A percentile compares a stretch with the other conserved stretches of the same genome.
phyloP scores from a whole-genome alignment of 148 eudicot genomes.

The Camellia japonica region DNA sequence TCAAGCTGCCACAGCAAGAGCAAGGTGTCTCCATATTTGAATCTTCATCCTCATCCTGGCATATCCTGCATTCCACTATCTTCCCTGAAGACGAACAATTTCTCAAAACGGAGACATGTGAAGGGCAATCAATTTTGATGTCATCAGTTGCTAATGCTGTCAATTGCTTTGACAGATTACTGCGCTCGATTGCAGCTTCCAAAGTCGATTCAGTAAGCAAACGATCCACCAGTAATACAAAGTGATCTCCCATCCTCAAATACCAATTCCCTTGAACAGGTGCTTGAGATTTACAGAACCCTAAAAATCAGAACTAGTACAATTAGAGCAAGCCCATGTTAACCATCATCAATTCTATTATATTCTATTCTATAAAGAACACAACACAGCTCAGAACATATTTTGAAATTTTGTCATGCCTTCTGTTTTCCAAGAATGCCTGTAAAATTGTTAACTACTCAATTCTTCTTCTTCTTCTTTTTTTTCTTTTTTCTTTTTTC shows the following conservation, averaged over 20 bases:
- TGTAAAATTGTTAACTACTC: no score
- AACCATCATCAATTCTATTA: no score
- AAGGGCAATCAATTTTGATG: constrained; percentile 27
- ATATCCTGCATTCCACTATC: constrained; percentile 87
- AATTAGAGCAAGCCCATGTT: not conserved
- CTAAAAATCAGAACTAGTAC: not conserved
- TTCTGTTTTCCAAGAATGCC: no score
- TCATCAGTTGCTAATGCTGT: constrained; percentile 26
- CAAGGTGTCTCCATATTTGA: constrained; percentile 93
- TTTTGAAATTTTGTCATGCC: no score
- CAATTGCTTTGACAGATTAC: constrained; percentile 35
- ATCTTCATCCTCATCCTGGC: constrained; percentile 88
- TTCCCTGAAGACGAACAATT: constrained; percentile 48
- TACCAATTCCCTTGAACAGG: not conserved
- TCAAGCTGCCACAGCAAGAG: constrained; percentile 93
- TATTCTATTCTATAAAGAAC: no score
- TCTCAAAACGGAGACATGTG: constrained; percentile 21
- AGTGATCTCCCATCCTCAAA: constrained; percentile 83
- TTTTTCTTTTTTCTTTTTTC: no score
- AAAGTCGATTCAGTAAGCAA: constrained; percentile 90
- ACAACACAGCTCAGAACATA: no score
- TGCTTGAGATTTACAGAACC: not conserved
- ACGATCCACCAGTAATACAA: constrained; percentile 77
- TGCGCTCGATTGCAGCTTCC: constrained; percentile 76
- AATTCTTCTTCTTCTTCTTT: no score